phyloP scores from a whole-genome alignment of 2,329 filamentous ascomycete species.

The Diaporthe vexans region DNA sequence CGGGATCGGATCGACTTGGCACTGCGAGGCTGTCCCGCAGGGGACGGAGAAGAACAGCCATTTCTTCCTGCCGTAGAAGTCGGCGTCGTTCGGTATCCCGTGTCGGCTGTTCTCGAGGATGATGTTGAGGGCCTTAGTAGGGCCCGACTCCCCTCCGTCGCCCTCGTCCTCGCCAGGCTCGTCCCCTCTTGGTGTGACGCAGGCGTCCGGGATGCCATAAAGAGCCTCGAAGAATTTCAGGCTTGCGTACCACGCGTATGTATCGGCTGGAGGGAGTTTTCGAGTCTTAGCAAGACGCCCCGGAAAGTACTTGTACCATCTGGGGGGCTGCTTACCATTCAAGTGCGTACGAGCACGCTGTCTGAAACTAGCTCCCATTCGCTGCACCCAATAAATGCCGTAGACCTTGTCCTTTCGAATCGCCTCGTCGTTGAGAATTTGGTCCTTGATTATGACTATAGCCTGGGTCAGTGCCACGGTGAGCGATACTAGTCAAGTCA shows the following conservation, averaged over 20 bases:
- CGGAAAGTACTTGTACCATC: background rate
- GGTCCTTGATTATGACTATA: background rate
- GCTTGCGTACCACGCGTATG: background rate
- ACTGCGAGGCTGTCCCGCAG: background rate
- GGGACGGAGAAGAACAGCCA: background rate
- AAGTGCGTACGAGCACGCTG: constrained; percentile 2
- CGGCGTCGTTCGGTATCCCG: background rate
- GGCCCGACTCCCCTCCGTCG: background rate
- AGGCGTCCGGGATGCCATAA: background rate
- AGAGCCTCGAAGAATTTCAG: background rate
- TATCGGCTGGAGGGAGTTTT: background rate
- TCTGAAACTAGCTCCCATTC: background rate
- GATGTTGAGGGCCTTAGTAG: background rate
- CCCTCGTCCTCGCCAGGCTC: background rate
- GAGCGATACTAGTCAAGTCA: background rate
- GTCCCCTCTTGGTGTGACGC: background rate
- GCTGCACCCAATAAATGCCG: background rate
- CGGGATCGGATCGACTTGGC: background rate
- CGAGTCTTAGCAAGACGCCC: background rate
- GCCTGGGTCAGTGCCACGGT: background rate
- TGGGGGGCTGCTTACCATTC: background rate
- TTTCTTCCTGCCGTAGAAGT: background rate
- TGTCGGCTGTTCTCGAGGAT: background rate
- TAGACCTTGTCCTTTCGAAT: background rate
- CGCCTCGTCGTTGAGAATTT: background rate